Evolutionary conservation across 2,329 filamentous ascomycete genomes (phyloP).

Genomic region (Immersiporthe knoxdaviesiana): DNA sequence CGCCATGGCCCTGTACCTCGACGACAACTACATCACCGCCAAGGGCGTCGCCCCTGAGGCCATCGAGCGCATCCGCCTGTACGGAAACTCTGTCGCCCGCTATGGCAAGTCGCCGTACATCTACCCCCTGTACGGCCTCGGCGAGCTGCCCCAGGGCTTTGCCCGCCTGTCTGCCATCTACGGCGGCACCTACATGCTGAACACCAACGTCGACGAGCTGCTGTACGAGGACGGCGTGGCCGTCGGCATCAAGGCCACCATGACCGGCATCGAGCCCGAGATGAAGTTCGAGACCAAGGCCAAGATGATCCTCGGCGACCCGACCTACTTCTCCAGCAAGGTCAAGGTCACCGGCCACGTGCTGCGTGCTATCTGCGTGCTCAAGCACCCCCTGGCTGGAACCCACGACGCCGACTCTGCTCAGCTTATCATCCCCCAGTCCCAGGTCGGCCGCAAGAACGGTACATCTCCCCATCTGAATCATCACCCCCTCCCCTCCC

Average conservation of each 20-base stretch:
- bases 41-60: slow-evolving; percentile 78
- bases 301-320: slow-evolving; percentile 94
- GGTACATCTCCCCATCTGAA: slow-evolving; percentile 54
- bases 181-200: slow-evolving; percentile 98
- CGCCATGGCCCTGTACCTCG: slow-evolving; percentile 94
- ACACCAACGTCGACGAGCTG: slow-evolving; percentile 90
- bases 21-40: slow-evolving; percentile 80
- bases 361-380: slow-evolving; percentile 93
- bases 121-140: slow-evolving; percentile 96
- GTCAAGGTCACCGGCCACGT: slow-evolving; percentile 86
- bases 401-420: slow-evolving; percentile 87
- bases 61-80: slow-evolving; percentile 90
- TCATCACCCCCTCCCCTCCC: too few species aligned
- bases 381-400: slow-evolving; percentile 91
- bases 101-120: slow-evolving; percentile 99
- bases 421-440: slow-evolving; percentile 97
- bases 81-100: slow-evolving; percentile 95
- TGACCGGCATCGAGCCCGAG: slow-evolving; percentile 80
- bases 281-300: slow-evolving; percentile 97
- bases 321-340: slow-evolving; percentile 93
- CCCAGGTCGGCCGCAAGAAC: slow-evolving; percentile 94
- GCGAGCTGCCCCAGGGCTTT: slow-evolving; percentile 96
- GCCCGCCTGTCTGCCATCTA: slow-evolving; percentile 98
- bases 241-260: slow-evolving; percentile 95
- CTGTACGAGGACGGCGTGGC: slow-evolving; percentile 83